phyloP scores from a whole-genome alignment of 2,329 filamentous ascomycete species.

The Penicillium occitanis region DNA sequence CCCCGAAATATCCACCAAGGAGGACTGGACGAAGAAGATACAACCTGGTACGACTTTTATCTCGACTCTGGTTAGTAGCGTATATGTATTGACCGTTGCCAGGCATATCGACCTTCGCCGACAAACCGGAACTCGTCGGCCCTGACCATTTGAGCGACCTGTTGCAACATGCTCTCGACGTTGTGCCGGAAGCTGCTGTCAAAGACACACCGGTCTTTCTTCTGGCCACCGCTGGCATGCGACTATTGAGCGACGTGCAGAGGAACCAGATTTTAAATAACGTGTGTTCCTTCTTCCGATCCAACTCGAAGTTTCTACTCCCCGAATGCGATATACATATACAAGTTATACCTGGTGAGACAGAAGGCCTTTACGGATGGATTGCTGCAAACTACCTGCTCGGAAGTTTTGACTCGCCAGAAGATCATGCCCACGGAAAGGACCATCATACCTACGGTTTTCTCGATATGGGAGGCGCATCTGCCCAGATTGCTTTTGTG shows the following conservation, averaged over 20 bases:
- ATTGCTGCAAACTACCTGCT: slow-evolving; percentile 94
- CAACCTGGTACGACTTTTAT: slow-evolving; percentile 63
- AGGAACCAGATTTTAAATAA: slow-evolving; percentile 70
- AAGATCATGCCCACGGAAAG: slow-evolving; percentile 76
- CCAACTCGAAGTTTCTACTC: slow-evolving; percentile 75
- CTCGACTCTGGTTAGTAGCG: neutral
- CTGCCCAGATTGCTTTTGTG: slow-evolving; percentile 95
- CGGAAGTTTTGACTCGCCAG: slow-evolving; percentile 79
- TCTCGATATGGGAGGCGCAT: slow-evolving; percentile 96
- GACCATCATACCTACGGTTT: slow-evolving; percentile 95
- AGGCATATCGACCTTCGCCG: slow-evolving; percentile 83
- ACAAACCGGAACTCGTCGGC: slow-evolving; percentile 73
- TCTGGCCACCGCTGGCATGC: slow-evolving; percentile 94
- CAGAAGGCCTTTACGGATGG: slow-evolving; percentile 95
- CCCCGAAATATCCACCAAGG: slow-evolving; percentile 78
- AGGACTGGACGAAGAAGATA: slow-evolving; percentile 90
- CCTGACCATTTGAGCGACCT: slow-evolving; percentile 76
- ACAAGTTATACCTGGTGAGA: slow-evolving; percentile 92
- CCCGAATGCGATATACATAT: slow-evolving; percentile 89
- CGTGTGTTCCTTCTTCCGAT: slow-evolving; percentile 78
- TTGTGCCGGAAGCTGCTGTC: slow-evolving; percentile 74
- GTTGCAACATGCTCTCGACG: slow-evolving; percentile 74
- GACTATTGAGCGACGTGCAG: slow-evolving; percentile 72
- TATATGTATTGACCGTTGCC: slow-evolving; percentile 4
- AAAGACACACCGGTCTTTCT: slow-evolving; percentile 88